A percentile compares a stretch with the other conserved stretches of the same genome.
These are phyloP conservation scores for Carex parvula DNA, from an alignment of 176 grass and related monocot species.

Conservation along the genomic window DNA sequence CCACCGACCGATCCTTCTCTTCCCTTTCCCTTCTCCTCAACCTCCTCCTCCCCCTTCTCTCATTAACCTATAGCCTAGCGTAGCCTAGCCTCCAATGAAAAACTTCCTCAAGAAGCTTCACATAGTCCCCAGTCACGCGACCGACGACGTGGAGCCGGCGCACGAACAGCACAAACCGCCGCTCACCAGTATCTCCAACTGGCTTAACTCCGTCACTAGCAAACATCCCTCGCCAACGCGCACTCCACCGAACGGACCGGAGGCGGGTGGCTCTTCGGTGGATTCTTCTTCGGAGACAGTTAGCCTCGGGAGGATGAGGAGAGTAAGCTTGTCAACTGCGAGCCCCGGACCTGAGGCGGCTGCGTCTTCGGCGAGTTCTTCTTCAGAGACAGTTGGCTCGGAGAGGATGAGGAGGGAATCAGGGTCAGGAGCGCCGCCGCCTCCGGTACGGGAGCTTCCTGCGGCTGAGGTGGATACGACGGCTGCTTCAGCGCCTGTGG, in stretches of 20 bases:
- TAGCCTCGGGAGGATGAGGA: constrained; percentile 1
- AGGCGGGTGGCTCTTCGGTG: background rate
- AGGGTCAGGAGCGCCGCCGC: background rate
- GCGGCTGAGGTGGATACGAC: constrained; percentile 16
- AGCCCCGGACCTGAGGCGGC: background rate
- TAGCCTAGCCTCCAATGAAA: constrained; percentile 49
- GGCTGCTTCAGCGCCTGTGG: constrained; percentile 22
- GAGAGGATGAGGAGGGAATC: constrained; percentile 31
- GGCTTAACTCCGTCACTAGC: constrained; percentile 59
- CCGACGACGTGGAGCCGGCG: constrained; percentile 15
- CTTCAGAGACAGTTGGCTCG: background rate
- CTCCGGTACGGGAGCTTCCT: constrained; percentile 13
- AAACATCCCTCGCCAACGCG: constrained; percentile 11
- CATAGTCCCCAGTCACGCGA: constrained; percentile 44
- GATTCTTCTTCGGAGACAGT: background rate
- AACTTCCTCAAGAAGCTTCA: constrained; percentile 98
- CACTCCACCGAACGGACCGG: background rate
- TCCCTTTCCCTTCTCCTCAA: constrained; percentile 28
- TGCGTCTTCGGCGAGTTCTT: constrained; percentile 24
- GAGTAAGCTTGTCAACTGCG: background rate
- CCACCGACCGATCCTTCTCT: constrained; percentile 39
- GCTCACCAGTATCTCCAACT: constrained; percentile 49
- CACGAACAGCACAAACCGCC: constrained; percentile 42
- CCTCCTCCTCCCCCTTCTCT: constrained; percentile 17
- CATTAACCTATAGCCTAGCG: background rate